These are phyloP conservation scores for Solanum medicagineum DNA, from an alignment of 257 asterid genomes.

Conservation along the genomic window DNA sequence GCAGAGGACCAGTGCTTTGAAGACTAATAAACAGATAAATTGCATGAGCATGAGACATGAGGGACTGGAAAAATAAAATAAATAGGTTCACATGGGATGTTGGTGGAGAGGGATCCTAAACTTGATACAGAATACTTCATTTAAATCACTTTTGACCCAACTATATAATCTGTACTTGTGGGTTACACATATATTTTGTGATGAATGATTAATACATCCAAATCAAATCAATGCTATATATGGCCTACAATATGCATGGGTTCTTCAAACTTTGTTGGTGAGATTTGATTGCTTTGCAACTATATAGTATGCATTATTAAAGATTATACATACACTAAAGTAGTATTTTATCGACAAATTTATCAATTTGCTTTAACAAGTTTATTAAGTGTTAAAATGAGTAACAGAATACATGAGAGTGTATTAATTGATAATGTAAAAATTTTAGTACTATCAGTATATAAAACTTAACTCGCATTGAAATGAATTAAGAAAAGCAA, in stretches of 20 bases:
- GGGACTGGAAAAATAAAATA: background rate
- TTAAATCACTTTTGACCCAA: conserved; percentile 12
- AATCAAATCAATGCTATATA: background rate
- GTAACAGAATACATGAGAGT: background rate
- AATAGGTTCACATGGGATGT: conserved; percentile 25
- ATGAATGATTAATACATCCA: background rate
- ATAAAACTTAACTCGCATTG: background rate
- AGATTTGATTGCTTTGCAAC: background rate
- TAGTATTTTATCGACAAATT: too few relatives aligned
- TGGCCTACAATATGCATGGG: conserved; percentile 45
- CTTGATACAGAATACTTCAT: conserved; percentile 17
- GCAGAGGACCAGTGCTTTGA: background rate
- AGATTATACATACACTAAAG: background rate
- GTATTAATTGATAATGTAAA: background rate
- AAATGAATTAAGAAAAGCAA: background rate
- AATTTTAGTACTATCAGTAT: background rate
- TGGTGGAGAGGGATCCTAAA: conserved; percentile 16
- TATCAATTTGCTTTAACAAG: background rate
- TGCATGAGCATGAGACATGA: background rate
- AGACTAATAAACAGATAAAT: background rate
- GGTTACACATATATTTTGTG: conserved; percentile 7
- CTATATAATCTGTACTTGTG: background rate
- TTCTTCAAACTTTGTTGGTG: conserved; percentile 1
- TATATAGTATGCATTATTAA: background rate
- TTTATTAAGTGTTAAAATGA: background rate